Base-by-base conservation (phyloP, 495 filamentous ascomycete genomes). In the Massariosphaeria phaeospora region DNA sequence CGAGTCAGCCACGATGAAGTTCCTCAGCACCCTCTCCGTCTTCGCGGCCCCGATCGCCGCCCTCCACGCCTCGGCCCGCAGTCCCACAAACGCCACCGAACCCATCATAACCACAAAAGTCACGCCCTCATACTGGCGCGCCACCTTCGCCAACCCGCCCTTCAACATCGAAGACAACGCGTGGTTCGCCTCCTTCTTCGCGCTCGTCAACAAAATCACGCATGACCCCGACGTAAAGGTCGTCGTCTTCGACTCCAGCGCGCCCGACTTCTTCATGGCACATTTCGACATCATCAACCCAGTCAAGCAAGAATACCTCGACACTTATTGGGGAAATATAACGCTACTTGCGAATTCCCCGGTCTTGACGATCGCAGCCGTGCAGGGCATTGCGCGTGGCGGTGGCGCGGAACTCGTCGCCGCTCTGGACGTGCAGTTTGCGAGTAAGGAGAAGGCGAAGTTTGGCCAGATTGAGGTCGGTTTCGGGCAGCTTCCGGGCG, bases 161-260 rank as follows among this genome's bases (percentile, higher is more conserved):
- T 31, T 47, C 43, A 47, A 29, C 21, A 29, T 47, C 24, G 24
- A 47, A 47, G 43, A 29, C 21, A 47, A 23, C 43, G 25, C 43
- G 12, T 29, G 9, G 24, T 47, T n/a, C 43, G 23, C 13, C 8
- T 11, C 18, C 9, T 31, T 47, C 24, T 29, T n/a, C 27, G 25
- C 23, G 3, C 8, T 31, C 15, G 25, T 47, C 2, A 26, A 47
- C 18, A 24, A 47, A 5, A 47, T 47, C 21, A 13, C 24, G 12
- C 15, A 11, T 9, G 43, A 27, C 31, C 9, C 4, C 12, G 23
- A 29, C 9, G 43, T 47, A 3, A 47, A 47, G 21, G 43, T 47
- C 27, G 41, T 45, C 17, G 41, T 45, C 23, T 45, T 45, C 23
- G 41, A 45, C 41, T 45, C 41, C 10, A 24, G 17, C 10, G 41